Base-by-base conservation (phyloP, 2,329 filamentous ascomycete species). In the Scedosporium dehoogii region DNA sequence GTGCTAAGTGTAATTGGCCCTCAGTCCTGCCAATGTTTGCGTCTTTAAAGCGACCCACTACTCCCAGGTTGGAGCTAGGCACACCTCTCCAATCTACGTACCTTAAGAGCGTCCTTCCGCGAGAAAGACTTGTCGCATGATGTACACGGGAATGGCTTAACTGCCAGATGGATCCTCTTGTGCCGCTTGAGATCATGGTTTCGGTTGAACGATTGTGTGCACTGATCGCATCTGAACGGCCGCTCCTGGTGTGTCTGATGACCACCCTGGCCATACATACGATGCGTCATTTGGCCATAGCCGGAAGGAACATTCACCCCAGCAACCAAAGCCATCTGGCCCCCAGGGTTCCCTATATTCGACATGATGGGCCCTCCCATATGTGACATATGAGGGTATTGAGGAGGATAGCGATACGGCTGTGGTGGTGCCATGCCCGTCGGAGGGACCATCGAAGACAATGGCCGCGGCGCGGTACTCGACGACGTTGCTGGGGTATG, bases 61-160 rank as follows among this genome's bases (percentile, higher is more conserved):
- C 33, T 10, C 33, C 33, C 5, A 38, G 14, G 33, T 38, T 38
- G 10, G 9, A 38, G 10, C 33, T 12, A 48, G 4, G 44, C 16
- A 18, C 16, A 48, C 14, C n/a, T n/a, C 6, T 48, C 16, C n/a
- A 18, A 27, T 21, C 12, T 27, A 66, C 85, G 69, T 78, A 97
- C 94, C 90, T 97, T 97, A 33, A 99, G 79, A 9, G 94, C 94
- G 74, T 97, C 94, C 73, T 97, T 97, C 64, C 94, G 83, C 3
- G 92, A 97, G 71, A 99, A 99, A 72, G 90, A 94, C 83, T 97
- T 97, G 65, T 96, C 92, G 72, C 94, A 99, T 70, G 89, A 88
- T 6, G 80, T 85, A 73, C 94, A 99, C 0, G 92, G 92, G 73
- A 93, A 97, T 0, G 94, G 94, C 79, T 99, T 99, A 48, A 97